Evolutionary conservation across 2,329 filamentous ascomycete species (phyloP), one percentile per base, ranked within the genome.

Genomic region (Penicillium sp.): DNA sequence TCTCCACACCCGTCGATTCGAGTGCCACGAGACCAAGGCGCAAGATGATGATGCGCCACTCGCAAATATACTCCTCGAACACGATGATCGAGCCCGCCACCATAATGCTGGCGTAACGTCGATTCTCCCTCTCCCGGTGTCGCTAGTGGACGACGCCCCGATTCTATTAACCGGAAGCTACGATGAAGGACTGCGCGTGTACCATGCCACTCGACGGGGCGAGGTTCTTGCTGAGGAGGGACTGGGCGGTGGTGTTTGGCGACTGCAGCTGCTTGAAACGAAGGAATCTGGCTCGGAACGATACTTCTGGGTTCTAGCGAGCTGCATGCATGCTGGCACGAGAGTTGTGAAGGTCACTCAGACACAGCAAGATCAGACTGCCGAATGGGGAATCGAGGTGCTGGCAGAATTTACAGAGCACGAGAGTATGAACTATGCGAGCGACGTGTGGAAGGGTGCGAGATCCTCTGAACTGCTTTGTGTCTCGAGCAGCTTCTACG

Each of bases 381-480:
- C 76, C 63, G 61, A 78, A 58, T 92, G 89, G 84, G 71, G 70
- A 1, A 88, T 95, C 59, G 79, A 84, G 46, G 81, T 94, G 1
- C 67, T 93, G 51, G 88, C 84, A 0, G 84, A 83, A 55, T 96
- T 96, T 71, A 89, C 92, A 68, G 90, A 94, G 73, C 93, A 97
- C 73, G 82, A 90, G 78, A 97, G 92, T 74, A 97, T 97, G 92
- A 97, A 96, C 71, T 98, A 98, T 74, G 93, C 89, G 6, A 91
- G 90, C 68, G 93, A 93, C 76, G 70, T 76, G 25, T 74, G 73
- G 71, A 73, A 68, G 53, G 66, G 69, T 22, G 46, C 57, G n/a
- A 48, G 49, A 16, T 28, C 45, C 14, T 65, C 65, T 4, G 62
- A 71, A 35, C 33, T 75, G 37, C 66, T 74, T 28, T 73, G 76